Base-by-base conservation (phyloP, 2,329 filamentous ascomycete species). In the Diplodia seriata region DNA sequence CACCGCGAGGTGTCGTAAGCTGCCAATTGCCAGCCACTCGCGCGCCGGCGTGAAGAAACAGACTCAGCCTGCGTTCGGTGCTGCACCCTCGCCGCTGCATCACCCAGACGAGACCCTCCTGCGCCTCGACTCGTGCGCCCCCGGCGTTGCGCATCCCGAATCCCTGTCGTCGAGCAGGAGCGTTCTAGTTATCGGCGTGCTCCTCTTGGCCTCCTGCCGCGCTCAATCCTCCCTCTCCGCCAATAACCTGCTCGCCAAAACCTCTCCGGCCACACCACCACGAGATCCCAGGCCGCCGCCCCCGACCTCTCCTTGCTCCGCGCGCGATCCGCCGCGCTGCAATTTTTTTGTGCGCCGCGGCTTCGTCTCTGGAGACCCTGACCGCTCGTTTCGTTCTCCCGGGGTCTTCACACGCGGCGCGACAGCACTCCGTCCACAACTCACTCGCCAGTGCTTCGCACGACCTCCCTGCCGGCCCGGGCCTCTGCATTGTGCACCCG, bases 111-210 rank as follows among this genome's bases (percentile, higher is more conserved):
- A 36, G 18, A 56, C 51, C 23, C 38, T 56, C 51, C 51, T 47
- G 49, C 26, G 38, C 38, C 54, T 33, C 36, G 54, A 51, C 64
- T 67, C 64, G 64, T 67, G 64, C 47, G 31, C 43, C 40, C 54
- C 57, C 54, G 64, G 50, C 57, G 65, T 56, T 29, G 31, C 18
- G 4, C 23, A 68, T 64, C 66, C 66, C 18, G 4, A 40, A 68
- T 68, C 66, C 66, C 61, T 68, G 66, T 64, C 66, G 57, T 51
- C 23, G 66, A 64, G 66, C 66, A 68, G 66, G 66, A 68, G 66
- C 65, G 65, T 61, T 59, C 61, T 54, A 33, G 49, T 47, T 51
- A 18, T 40, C 38, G 23, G 18, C 59, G 63, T 56, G 47, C 51
- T 68, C 50, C 18, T 62, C 66, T 68, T 68, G 66, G 66, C 66